phyloP scores from a whole-genome alignment of 805 yeast genomes.

The Kuraishia ogatae region DNA sequence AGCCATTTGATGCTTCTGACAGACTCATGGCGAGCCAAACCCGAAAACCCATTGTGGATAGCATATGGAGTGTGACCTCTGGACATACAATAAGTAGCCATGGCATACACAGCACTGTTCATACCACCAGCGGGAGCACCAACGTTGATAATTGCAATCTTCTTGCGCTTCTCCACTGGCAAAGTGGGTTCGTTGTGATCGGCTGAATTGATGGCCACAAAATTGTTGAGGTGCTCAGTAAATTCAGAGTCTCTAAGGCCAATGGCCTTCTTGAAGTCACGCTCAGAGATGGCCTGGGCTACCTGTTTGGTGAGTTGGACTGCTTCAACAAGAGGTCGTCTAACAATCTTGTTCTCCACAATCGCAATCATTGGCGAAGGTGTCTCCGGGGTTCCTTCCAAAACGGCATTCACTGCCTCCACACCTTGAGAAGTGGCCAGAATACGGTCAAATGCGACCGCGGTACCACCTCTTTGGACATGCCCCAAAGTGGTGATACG shows the following conservation, averaged over 20 bases:
- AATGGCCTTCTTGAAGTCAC: slow-evolving; percentile 65
- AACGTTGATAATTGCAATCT: slow-evolving; percentile 63
- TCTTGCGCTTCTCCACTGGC: slow-evolving; percentile 44
- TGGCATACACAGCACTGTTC: slow-evolving; percentile 67
- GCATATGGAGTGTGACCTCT: slow-evolving; percentile 68
- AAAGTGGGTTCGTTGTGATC: slow-evolving; percentile 60
- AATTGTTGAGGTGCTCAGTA: slow-evolving; percentile 54
- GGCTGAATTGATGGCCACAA: slow-evolving; percentile 54
- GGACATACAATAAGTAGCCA: slow-evolving; percentile 67
- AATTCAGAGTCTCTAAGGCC: slow-evolving; percentile 63
- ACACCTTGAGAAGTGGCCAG: slow-evolving; percentile 77
- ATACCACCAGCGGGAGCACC: slow-evolving; percentile 80
- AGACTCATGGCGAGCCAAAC: slow-evolving; percentile 56
- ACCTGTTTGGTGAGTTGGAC: slow-evolving; percentile 64
- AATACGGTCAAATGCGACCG: slow-evolving; percentile 65
- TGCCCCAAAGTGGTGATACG: slow-evolving; percentile 74
- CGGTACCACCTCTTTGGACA: slow-evolving; percentile 79
- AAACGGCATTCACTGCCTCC: slow-evolving; percentile 69
- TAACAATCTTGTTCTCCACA: slow-evolving; percentile 59
- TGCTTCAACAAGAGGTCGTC: slow-evolving; percentile 65
- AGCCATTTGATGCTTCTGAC: slow-evolving; percentile 57
- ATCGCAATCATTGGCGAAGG: slow-evolving; percentile 77
- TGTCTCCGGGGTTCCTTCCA: slow-evolving; percentile 58
- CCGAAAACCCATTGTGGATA: slow-evolving; percentile 67
- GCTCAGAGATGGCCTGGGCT: slow-evolving; percentile 55